Percentiles rank a stretch among this genome's conserved stretches.
phyloP scores from a whole-genome alignment of 441 rosid species.

The Macaranga tanarius region DNA sequence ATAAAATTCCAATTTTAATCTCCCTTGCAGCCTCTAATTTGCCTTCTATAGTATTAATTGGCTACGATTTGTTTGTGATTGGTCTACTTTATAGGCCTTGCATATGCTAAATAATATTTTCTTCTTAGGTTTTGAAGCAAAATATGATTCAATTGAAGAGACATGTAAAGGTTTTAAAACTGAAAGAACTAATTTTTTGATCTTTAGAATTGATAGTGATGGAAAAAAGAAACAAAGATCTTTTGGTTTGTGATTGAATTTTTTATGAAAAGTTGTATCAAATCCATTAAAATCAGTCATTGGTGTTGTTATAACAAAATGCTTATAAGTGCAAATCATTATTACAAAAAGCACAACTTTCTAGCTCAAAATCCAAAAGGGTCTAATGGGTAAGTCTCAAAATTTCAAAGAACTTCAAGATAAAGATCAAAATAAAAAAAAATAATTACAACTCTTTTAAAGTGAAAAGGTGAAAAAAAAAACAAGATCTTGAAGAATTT shows the following conservation, averaged over 20 bases:
- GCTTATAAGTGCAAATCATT: slow-evolving; percentile 38
- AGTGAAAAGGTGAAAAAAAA: neutral
- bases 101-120: slow-evolving; percentile 45
- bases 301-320: slow-evolving; percentile 26
- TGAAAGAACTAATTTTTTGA: slow-evolving; percentile 33
- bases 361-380: slow-evolving; percentile 13
- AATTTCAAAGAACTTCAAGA: neutral
- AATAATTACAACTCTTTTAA: neutral
- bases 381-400: neutral
- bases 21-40: slow-evolving; percentile 55
- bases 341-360: neutral
- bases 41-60: slow-evolving; percentile 37
- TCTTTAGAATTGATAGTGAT: slow-evolving; percentile 27
- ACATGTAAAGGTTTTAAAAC: slow-evolving; percentile 56
- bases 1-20: slow-evolving; percentile 72
- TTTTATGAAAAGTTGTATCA: slow-evolving; percentile 33
- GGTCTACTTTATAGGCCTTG: slow-evolving; percentile 78
- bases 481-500: neutral
- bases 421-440: slow-evolving; percentile 16
- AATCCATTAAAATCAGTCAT: slow-evolving; percentile 39
- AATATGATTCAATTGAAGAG: slow-evolving; percentile 33
- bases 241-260: slow-evolving; percentile 13
- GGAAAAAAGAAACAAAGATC: slow-evolving; percentile 45
- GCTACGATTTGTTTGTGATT: slow-evolving; percentile 51
- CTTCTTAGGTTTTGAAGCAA: slow-evolving; percentile 6